Base-by-base conservation (phyloP, 106 monocot genomes). In the Dioscorea dumetorum region DNA sequence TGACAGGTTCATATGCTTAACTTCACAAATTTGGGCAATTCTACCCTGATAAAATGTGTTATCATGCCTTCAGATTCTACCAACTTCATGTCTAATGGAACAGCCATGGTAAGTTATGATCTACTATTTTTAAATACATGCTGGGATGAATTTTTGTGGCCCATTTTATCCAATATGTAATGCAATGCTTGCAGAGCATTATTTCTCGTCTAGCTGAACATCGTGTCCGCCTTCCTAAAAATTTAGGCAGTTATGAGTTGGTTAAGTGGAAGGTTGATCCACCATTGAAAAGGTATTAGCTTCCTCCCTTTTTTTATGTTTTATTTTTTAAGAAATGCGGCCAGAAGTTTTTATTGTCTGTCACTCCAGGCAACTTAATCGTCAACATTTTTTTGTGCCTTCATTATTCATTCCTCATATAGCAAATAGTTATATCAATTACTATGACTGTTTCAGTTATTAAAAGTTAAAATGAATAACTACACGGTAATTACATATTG, bases 251-350 rank as follows among this genome's bases (percentile, higher is more conserved):
- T 63, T 97, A 92, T 71, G 63, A 92, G 48, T 70, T 97, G 50
- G 62, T 85, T 51, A 78, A 86, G 19, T 97, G 97, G 97, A 97
- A 97, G 49, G 82, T 92, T 66, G 89, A 88, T 50, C 86, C 80
- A 76, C 73, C 84, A 76, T 73, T 80, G 15, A 84, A 64, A 76
- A 91, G 91, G 95, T 97, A 33, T n/a, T 19, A 21, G 56, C 23
- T 48, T 66, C 4, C 12, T 59, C 22, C 22, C 5, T 22, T 22
- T 20, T 11, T 20, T 22, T 8, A 19, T 8, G 0, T 18, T 58
- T 58, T 1, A 28, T 28, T 28, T 28, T 28, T 28, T 1, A 28
- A 28, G 28, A 28, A 41, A 41, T 41, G 6, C 6, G 41, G 41
- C 0, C 41, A 41, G 6, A 10, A 8, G 6, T 41, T 41, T 41